Conservation (phyloP, 495 filamentous ascomycete species). For the Parachaetomium inaequale region DNA sequence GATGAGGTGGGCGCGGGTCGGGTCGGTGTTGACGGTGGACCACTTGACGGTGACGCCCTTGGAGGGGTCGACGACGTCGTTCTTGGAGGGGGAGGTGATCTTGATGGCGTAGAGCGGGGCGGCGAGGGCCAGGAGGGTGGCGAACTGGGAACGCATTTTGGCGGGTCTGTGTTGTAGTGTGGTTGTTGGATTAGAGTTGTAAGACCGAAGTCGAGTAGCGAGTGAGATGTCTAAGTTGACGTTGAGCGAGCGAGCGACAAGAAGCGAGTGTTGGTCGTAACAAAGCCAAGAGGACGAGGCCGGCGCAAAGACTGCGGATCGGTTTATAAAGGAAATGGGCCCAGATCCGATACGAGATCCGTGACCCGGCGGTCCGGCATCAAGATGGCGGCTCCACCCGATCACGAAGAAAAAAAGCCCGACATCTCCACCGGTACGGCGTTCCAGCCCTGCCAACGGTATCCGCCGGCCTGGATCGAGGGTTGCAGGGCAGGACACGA, state of each 20-base stretch:
- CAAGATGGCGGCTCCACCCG: conserved; percentile 1
- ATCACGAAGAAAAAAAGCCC: conserved; percentile 3
- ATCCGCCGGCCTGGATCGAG: neutral
- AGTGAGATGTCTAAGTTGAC: neutral
- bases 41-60: conserved; percentile 28
- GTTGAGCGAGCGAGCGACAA: neutral
- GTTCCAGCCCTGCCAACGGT: neutral
- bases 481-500: neutral
- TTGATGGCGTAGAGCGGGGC: conserved; percentile 25
- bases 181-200: neutral
- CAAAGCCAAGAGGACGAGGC: neutral
- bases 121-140: conserved; percentile 21
- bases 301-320: neutral
- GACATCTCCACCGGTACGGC: neutral
- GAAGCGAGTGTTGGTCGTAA: conserved; percentile 2
- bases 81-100: conserved; percentile 29
- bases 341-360: neutral
- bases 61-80: conserved; percentile 22
- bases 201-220: neutral
- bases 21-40: conserved; percentile 30
- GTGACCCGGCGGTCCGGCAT: neutral
- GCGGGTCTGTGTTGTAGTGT: conserved; percentile 5
- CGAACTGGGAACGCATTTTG: conserved; percentile 28
- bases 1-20: conserved; percentile 25
- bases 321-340: neutral